Evolutionary conservation across 108 stramenopile species (phyloP), one percentile per base, ranked within the genome.

Genomic region (Pelagomonas calceolata): DNA sequence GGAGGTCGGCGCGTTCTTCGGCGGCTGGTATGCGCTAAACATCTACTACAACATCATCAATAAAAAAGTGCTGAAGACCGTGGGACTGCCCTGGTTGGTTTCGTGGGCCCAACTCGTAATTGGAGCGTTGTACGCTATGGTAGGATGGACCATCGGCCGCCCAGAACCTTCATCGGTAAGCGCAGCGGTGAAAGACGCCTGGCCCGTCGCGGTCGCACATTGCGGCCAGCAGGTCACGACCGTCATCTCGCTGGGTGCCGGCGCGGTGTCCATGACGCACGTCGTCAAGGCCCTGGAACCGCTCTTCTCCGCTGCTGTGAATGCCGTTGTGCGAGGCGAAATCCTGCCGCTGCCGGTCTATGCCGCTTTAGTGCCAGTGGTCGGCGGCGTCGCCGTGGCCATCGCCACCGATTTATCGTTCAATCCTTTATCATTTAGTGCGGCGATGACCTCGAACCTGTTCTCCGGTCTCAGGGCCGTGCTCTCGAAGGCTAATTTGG

Each of bases 31-130:
- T 78, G 88, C 90, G 34, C 89, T 98, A 70, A 98, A 96, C 77
- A 79, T 98, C 66, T 75, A 89, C 72, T 98, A 98, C 90, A 98
- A 98, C 83, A 93, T 98, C 70, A 74, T 90, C 78, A 96, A 96
- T 84, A 96, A 98, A 80, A 91, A 88, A 69, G 90, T 89, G 4
- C 84, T 98, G 68, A 95, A 96, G 69, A 78, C 84, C 10, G 79
- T 96, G 4, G 91, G 92, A 26, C 89, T 94, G 26, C 94, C 94
- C 21, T 82, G 88, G 71, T 91, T 90, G 32, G 86, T 98, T 0
- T 92, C 90, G 32, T 80, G 91, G 32, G 69, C 92, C 36, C 97
- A 98, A 79, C 87, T 98, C 44, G 84, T 86, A 29, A 79, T 92
- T 39, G 97, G 97, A 34, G 81, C 78, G 17, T 73, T 94, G 15